These are phyloP conservation scores for Dendrobium officinale DNA, from an alignment of 106 monocot species.

Conservation along the genomic window DNA sequence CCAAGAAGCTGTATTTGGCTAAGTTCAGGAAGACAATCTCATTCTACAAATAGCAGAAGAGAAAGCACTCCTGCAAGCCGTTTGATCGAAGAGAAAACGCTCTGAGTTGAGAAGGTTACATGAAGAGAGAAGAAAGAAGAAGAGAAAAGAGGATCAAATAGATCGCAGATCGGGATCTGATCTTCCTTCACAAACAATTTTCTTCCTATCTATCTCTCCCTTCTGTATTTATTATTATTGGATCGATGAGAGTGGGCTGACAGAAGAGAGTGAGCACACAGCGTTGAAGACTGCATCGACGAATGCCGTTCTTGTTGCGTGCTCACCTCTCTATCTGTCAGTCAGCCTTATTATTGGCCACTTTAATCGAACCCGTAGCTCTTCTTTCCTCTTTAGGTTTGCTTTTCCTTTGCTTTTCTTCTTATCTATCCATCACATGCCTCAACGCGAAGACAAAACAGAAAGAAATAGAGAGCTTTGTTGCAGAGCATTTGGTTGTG, in stretches of 20 bases:
- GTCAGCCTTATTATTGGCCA: neutral
- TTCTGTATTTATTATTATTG: neutral
- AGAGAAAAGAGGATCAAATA: neutral
- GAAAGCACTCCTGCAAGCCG: too few species aligned
- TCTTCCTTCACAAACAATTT: neutral
- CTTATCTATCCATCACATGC: neutral
- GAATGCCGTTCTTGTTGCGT: constrained; percentile 17
- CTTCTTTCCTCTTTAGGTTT: neutral
- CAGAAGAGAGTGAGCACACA: constrained; percentile 24
- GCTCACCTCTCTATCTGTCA: constrained; percentile 20
- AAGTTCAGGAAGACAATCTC: too few species aligned
- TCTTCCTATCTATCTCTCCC: neutral
- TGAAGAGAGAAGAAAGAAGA: neutral
- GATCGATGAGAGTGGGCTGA: constrained; percentile 6
- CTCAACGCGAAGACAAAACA: neutral
- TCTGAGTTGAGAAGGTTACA: too few species aligned
- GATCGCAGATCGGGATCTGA: neutral
- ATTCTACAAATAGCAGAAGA: too few species aligned
- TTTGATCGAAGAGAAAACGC: too few species aligned
- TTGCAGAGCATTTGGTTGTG: neutral
- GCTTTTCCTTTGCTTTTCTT: neutral
- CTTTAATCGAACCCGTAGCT: too few species aligned
- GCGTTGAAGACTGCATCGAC: constrained; percentile 5
- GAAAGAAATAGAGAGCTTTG: neutral
- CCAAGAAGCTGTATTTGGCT: too few species aligned